These are phyloP conservation scores for Baorangia bicolor DNA, from an alignment of 768 basidiomycete species.

Conservation along the genomic window DNA sequence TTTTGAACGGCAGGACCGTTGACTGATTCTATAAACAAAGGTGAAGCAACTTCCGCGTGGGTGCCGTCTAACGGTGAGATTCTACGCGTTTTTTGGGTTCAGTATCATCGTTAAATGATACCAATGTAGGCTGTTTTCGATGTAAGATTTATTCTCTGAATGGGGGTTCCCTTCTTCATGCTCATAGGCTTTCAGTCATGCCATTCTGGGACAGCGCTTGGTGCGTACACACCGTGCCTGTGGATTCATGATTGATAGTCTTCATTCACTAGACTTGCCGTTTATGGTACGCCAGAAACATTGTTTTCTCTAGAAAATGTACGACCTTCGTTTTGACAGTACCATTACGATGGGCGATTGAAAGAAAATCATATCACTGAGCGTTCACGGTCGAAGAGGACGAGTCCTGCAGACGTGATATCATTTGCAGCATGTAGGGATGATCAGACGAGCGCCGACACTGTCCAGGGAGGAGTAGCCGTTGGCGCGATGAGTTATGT, in stretches of 20 bases:
- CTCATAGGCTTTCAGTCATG: conserved; percentile 35
- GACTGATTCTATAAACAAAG: conserved; percentile 19
- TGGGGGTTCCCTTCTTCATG: neutral
- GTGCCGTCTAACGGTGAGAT: conserved; percentile 58
- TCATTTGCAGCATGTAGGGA: conserved; percentile 74
- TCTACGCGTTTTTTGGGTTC: neutral
- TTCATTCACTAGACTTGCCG: conserved; percentile 20
- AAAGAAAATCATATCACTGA: conserved; percentile 43
- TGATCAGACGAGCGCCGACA: conserved; percentile 71
- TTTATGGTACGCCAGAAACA: conserved; percentile 24
- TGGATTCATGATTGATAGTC: neutral
- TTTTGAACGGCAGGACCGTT: neutral
- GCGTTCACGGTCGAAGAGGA: conserved; percentile 40
- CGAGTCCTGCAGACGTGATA: conserved; percentile 77
- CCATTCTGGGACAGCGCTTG: conserved; percentile 51
- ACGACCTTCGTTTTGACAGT: conserved; percentile 35
- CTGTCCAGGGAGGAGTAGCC: conserved; percentile 58
- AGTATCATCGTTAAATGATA: neutral
- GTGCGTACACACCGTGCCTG: conserved; percentile 13
- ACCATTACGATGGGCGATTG: conserved; percentile 56
- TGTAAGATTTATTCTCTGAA: conserved; percentile 32
- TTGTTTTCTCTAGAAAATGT: neutral
- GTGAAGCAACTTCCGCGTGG: conserved; percentile 59
- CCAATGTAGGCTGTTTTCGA: conserved; percentile 44
- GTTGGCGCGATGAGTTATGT: conserved; percentile 83